A percentile compares a stretch with the other conserved stretches of the same genome.
Conservation (phyloP, 345 rosid species). For the Noccaea caerulescens region DNA sequence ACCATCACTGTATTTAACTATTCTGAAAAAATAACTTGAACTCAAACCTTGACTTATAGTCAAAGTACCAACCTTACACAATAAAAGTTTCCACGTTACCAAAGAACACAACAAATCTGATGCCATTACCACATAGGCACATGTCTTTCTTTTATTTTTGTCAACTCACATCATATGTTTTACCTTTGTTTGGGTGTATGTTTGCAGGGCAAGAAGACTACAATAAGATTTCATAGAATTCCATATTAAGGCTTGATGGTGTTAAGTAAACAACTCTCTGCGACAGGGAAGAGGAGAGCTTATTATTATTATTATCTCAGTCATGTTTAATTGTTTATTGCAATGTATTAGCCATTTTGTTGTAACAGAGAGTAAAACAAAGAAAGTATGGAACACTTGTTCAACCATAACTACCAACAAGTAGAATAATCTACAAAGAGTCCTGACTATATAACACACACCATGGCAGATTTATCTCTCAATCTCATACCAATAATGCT, state of each 20-base stretch:
- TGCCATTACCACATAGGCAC: not conserved
- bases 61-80: not conserved
- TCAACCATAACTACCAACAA: constrained; percentile 28
- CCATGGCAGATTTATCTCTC: constrained; percentile 33
- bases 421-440: constrained; percentile 33
- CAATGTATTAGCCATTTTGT: constrained; percentile 35
- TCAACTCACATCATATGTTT: not conserved
- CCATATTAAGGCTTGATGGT: too few relatives aligned
- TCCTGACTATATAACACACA: constrained; percentile 37
- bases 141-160: not conserved
- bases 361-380: constrained; percentile 12
- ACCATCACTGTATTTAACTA: not conserved
- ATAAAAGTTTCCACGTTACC: not conserved
- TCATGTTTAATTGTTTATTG: constrained; percentile 31
- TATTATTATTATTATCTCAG: constrained; percentile 17
- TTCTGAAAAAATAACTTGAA: not conserved
- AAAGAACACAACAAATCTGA: not conserved
- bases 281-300: not conserved
- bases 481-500: constrained; percentile 21
- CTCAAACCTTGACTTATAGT: not conserved
- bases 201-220: too few relatives aligned
- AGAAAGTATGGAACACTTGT: constrained; percentile 4
- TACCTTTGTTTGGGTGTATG: too few relatives aligned
- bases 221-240: too few relatives aligned
- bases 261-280: too few relatives aligned